Conservation (phyloP, 1,284 basidiomycete species). For the Phylloboletellus chloephorus region DNA sequence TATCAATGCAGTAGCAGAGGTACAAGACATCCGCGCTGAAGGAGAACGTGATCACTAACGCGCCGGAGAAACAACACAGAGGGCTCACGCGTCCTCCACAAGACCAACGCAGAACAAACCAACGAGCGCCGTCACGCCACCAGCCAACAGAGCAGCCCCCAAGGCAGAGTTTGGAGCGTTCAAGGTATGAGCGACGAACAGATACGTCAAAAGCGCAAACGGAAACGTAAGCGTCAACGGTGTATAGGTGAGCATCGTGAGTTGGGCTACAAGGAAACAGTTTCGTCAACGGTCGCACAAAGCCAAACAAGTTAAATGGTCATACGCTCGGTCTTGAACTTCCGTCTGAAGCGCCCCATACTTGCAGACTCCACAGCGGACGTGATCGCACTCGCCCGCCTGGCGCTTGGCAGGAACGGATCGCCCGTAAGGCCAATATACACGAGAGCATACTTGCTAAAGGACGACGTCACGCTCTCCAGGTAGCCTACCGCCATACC, state of each 20-base stretch:
- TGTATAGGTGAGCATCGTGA: constrained; percentile 73
- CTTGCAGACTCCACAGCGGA: constrained; percentile 38
- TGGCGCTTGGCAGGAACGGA: constrained; percentile 74
- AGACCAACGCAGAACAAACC: constrained; percentile 80
- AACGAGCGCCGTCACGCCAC: constrained; percentile 75
- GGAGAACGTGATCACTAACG: constrained; percentile 3
- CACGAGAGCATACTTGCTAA: constrained; percentile 79
- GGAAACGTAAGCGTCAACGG: constrained; percentile 77
- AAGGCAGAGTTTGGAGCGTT: constrained; percentile 74
- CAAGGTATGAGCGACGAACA: constrained; percentile 84
- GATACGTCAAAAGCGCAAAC: constrained; percentile 76
- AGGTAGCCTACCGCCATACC: constrained; percentile 48
- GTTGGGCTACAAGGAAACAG: constrained; percentile 43
- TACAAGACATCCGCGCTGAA: constrained; percentile 74
- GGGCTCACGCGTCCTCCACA: constrained; percentile 67
- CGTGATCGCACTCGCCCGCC: constrained; percentile 59
- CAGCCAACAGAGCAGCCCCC: constrained; percentile 72
- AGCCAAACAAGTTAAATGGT: constrained; percentile 2
- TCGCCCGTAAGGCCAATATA: constrained; percentile 86
- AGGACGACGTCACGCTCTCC: constrained; percentile 62
- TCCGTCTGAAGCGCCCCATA: constrained; percentile 40
- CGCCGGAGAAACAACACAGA: neutral
- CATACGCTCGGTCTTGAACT: constrained; percentile 56
- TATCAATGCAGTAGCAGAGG: constrained; percentile 86
- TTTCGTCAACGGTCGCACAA: neutral